Conservation (phyloP, 169 alveolate genomes). For the Babesia gibsoni region DNA sequence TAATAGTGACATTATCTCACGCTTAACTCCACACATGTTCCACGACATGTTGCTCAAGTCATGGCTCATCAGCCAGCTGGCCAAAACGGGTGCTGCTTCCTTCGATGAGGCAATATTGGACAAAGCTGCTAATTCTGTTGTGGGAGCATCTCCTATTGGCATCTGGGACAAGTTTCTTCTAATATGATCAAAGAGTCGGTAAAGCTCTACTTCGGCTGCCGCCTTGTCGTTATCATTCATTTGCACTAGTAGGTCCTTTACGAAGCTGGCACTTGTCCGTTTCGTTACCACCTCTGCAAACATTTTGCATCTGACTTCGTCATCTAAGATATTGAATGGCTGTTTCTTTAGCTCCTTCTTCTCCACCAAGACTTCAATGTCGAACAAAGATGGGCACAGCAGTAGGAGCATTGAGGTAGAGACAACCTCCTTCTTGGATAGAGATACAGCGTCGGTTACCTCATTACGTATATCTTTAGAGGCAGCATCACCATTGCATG, state of each 20-base stretch:
- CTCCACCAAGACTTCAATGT: slow-evolving; percentile 28
- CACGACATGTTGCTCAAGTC: not conserved
- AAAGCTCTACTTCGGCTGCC: slow-evolving; percentile 6
- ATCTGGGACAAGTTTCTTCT: not conserved
- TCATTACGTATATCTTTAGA: not conserved
- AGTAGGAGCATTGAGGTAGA: slow-evolving; percentile 28
- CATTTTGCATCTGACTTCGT: slow-evolving; percentile 13
- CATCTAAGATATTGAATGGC: slow-evolving; percentile 14
- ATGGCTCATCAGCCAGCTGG: not conserved
- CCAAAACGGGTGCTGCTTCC: not conserved
- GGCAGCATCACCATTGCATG: not conserved
- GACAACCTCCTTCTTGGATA: slow-evolving; percentile 1
- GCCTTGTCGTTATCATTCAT: slow-evolving; percentile 47
- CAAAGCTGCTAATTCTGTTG: slow-evolving; percentile 5
- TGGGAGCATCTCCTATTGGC: slow-evolving; percentile 22
- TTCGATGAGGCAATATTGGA: not conserved
- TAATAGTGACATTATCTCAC: slow-evolving; percentile 27
- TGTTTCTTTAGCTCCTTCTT: slow-evolving; percentile 36
- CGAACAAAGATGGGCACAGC: slow-evolving; percentile 40
- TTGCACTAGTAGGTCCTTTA: slow-evolving; percentile 6
- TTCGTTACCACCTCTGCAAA: slow-evolving; percentile 11
- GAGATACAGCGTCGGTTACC: slow-evolving; percentile 1
- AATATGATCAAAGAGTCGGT: not conserved
- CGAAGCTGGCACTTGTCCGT: slow-evolving; percentile 3
- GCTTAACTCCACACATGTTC: slow-evolving; percentile 28